Base-by-base conservation (phyloP, 1,139 yeast genomes). In the Debaryomycetaceae sp. region DNA sequence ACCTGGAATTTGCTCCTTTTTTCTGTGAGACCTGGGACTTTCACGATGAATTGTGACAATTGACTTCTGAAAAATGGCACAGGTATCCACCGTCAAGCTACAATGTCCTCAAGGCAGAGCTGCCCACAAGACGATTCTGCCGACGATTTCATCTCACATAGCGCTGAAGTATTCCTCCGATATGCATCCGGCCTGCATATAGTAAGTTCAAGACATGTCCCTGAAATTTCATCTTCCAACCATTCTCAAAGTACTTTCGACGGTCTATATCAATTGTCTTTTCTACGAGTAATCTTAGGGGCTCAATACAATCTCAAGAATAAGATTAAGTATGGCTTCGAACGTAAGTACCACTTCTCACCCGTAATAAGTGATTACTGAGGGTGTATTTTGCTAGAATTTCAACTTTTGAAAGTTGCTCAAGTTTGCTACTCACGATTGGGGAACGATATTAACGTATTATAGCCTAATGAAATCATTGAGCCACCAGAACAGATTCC, bases 391-490 rank as follows among this genome's bases (percentile, higher is more conserved):
- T 17, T 17, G 20, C 20, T 17, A 17, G 2, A 17, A 17, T 17
- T 17, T 4, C 20, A 17, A 17, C 20, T 17, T 17, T 2, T 17
- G 20, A 17, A 17, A 17, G 20, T 17, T 17, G 20, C 20, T 17
- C 20, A 17, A 14, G 30, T 24, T 20, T 30, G 34, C 40, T 13
- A 36, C 17, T 23, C 13, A 27, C 31, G 31, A 8, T 27, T 27
- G 4, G 4, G 31, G 31, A 27, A 17, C 37, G 23, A 35, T 43
- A 43, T 47, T 55, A 54, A 56, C 56, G 20, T 2, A 44, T 27
- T 27, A 27, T 50, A 60, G 62, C 66, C 66, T 11, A 52, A 58
- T 49, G 66, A 62, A 46, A 47, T 61, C 6, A 48, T 62, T 38
- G 50, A 50, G 31, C 58, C 66, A 17, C 65, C 66, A 5, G 57